A percentile compares a stretch with the other conserved stretches of the same genome.
phyloP scores from a whole-genome alignment of 1,284 basidiomycete species.

The Cystobasidium pallidum region DNA sequence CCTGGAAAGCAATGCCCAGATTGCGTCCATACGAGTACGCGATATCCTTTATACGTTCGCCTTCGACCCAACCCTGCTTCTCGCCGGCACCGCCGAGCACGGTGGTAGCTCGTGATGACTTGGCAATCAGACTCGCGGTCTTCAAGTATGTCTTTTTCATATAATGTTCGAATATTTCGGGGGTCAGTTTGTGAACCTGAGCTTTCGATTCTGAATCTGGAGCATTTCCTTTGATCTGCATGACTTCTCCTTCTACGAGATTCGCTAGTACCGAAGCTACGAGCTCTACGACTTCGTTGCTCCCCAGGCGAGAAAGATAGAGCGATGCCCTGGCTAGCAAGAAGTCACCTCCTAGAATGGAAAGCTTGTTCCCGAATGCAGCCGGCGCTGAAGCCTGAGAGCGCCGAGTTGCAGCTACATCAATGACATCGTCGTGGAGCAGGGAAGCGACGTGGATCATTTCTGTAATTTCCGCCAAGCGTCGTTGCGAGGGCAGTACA shows the following conservation, averaged over 20 bases:
- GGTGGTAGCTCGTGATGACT: conserved; percentile 83
- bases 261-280: conserved; percentile 91
- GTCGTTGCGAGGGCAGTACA: conserved; percentile 80
- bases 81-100: conserved; percentile 78
- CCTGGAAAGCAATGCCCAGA: conserved; percentile 92
- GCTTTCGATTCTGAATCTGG: conserved; percentile 30
- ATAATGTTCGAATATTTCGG: conserved; percentile 79
- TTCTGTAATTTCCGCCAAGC: conserved; percentile 94
- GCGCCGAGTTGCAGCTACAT: conserved; percentile 79
- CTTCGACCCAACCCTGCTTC: conserved; percentile 62
- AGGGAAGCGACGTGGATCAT: conserved; percentile 98
- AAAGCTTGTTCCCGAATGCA: conserved; percentile 92
- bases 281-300: conserved; percentile 87
- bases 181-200: conserved; percentile 44
- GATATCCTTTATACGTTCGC: conserved; percentile 83
- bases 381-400: conserved; percentile 81
- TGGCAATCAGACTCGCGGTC: conserved; percentile 94
- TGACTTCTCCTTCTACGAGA: conserved; percentile 92
- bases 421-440: conserved; percentile 93
- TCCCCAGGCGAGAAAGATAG: conserved; percentile 82
- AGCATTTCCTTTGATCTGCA: conserved; percentile 67
- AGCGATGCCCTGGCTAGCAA: conserved; percentile 88
- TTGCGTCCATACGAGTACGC: conserved; percentile 91
- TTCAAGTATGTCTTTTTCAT: conserved; percentile 94
- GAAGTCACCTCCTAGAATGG: conserved; percentile 94